Evolutionary conservation across 305 asterid species (phyloP), one percentile per base, ranked within the genome.

Genomic region (Fraxinus albicans): DNA sequence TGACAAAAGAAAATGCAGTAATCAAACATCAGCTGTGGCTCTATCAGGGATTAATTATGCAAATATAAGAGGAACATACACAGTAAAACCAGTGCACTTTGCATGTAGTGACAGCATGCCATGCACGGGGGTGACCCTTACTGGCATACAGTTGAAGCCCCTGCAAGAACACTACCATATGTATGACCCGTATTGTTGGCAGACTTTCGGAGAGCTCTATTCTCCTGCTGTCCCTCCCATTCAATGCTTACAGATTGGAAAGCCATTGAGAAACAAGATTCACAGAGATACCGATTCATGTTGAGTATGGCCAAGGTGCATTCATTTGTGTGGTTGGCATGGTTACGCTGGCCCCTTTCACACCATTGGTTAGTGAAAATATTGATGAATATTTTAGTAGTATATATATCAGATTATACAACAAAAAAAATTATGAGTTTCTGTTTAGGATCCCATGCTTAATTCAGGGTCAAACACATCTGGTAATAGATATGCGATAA

Each of bases 131-230:
- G 97, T 95, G 36, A 93, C 98, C 8, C 83, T 95, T 4, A 86
- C 83, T 9, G 87, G 86, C 83, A 90, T 95, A 67, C 91, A 94
- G 77, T 70, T 95, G 79, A 88, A 89, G 86, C 96, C 99, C 1
- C 81, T 81, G 23, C 94, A 88, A 69, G 93, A 94, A 60, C 79
- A 77, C 3, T 92, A 95, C 87, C 98, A 92, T 73, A 83, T 95
- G 95, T 94, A 93, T 5, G 96, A 92, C 38, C 98, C 99, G 29
- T 95, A 38, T n/a, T 95, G 99, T 80, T 95, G 99, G 99, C 93
- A 92, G 82, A 82, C 96, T 0, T 95, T 92, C 53, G 99, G 99
- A 2, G 91, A 93, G 83, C 85, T 94, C n/a, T 89, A 83, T 38
- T 77, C 99, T 76, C 98, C 97, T 2, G 84, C 95, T 0, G 69